Evolutionary conservation across 140 eudicot species (phyloP), one percentile per base, ranked within the genome.

Genomic region (Ambrosia hybrid): DNA sequence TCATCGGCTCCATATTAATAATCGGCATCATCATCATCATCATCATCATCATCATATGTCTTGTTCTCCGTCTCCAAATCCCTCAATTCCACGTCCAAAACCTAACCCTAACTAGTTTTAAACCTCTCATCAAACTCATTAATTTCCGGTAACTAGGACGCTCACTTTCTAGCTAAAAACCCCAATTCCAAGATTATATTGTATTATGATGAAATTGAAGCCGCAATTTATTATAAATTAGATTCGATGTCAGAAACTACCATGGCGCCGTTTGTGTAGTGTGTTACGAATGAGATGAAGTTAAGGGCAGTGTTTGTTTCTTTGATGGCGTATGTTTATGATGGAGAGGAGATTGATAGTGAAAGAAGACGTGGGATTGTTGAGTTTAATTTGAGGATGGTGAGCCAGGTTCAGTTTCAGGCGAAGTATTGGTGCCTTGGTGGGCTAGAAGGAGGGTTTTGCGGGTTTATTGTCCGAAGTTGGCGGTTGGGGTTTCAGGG

Each of bases 371-470:
- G 68, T 15, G 95, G 89, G 41, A 83, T 55, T 34, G 91, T 87
- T 16, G 4, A 34, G 1, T 90, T 87, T 57, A 79, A 75, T 70
- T 48, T 87, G 73, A 79, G 83, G 81, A 59, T 90, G 85, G 34
- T 79, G n/a, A 87, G 86, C 12, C 57, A 77, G 75, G 87, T 87
- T 70, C 57, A 76, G 67, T 87, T 90, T 15, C 80, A 76, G 63
- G 95, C 91, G 0, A 83, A 88, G 38, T 77, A 21, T 21, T 21
- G 26, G 26, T 21, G 26, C 26, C 82, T 16, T 90, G 97, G 97
- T 74, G 90, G 75, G 85, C 92, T 5, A 72, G 92, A 77, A 55
- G 88, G 53, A 76, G 98, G 84, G 51, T 71, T n/a, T 16, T 92
- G 72, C 85, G 80, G 83, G 90, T 87, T 58, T 82, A 36, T 52